Percentiles rank a stretch among this genome's conserved stretches.
Conservation (phyloP, 768 basidiomycete species). For the Serpula lacrymans region DNA sequence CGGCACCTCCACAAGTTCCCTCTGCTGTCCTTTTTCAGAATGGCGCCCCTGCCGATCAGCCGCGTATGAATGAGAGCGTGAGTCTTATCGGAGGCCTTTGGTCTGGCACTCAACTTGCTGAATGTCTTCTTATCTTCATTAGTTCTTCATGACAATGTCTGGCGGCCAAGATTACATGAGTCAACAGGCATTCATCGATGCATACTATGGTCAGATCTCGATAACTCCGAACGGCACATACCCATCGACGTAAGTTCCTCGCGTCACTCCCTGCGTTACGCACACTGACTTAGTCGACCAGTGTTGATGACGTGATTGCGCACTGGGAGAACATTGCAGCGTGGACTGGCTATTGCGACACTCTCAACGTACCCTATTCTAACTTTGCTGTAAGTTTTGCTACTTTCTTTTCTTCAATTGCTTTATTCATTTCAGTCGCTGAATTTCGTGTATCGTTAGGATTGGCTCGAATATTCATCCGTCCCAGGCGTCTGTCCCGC, state of each 20-base stretch:
- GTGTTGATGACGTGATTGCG: constrained; percentile 4
- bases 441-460: no score
- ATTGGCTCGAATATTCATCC: constrained; percentile 20
- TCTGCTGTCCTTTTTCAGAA: constrained; percentile 3
- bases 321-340: constrained; percentile 19
- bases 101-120: not conserved
- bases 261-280: not conserved
- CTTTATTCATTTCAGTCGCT: no score
- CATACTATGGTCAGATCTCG: constrained; percentile 17
- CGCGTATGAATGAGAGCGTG: constrained; percentile 15
- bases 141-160: constrained; percentile 18
- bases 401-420: not conserved
- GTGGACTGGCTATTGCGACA: constrained; percentile 20
- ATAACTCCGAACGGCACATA: constrained; percentile 15
- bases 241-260: constrained; percentile 11
- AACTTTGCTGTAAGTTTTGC: constrained; percentile 14
- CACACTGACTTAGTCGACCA: not conserved
- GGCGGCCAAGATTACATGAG: constrained; percentile 16
- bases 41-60: constrained; percentile 13
- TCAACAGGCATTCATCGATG: constrained; percentile 19
- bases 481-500: constrained; percentile 17
- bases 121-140: not conserved
- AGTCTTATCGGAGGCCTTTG: not conserved
- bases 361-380: constrained; percentile 16
- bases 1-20: constrained; percentile 1